A percentile compares a stretch with the other conserved stretches of the same genome.
phyloP scores from a whole-genome alignment of 164 flowering plant genomes.

The Vitis vinifera region ASM3070453v1 NC_081814.1:1436001-1436500 shows the following conservation, averaged over 20 bases:
- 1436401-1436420: constrained; percentile 37
- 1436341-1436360: constrained; percentile 65
- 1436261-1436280: constrained; percentile 70
- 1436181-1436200: too few relatives aligned
- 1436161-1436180: too few relatives aligned
- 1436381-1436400: constrained; percentile 31
- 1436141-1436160: too few relatives aligned
- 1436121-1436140: too few relatives aligned
- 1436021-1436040: too few relatives aligned
- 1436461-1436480: constrained; percentile 8
- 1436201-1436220: too few relatives aligned
- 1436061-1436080: too few relatives aligned
- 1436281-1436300: constrained; percentile 64
- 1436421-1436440: constrained; percentile 40
- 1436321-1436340: constrained; percentile 63
- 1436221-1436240: background rate
- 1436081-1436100: too few relatives aligned
- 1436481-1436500: background rate
- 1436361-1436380: constrained; percentile 38
- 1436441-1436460: constrained; percentile 14
- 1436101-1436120: too few relatives aligned
- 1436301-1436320: constrained; percentile 65
- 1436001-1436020: too few relatives aligned
- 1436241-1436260: constrained; percentile 71
- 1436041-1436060: too few relatives aligned